Conservation (phyloP, 495 filamentous ascomycete genomes). For the Neurospora sp. region DNA sequence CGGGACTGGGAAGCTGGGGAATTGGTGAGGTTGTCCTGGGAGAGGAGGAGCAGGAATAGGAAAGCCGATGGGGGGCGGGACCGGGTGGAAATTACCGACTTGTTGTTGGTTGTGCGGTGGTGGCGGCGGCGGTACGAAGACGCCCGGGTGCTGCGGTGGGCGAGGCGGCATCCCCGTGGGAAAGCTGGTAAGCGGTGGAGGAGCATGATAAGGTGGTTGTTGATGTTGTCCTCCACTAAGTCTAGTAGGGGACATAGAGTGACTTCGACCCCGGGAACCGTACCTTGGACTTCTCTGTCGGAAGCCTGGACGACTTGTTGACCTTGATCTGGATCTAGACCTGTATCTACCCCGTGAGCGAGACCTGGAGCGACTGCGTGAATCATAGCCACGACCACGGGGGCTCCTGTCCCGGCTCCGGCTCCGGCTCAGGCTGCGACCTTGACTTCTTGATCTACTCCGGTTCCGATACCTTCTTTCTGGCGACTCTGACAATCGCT, state of each 20-base stretch:
- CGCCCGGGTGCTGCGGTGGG: background rate
- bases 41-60: constrained; percentile 8
- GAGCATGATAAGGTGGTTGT: background rate
- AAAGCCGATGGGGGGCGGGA: background rate
- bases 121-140: background rate
- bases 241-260: background rate
- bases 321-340: constrained; percentile 32
- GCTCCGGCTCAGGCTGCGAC: constrained; percentile 30
- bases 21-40: constrained; percentile 15
- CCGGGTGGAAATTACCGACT: background rate
- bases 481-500: constrained; percentile 13
- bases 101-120: background rate
- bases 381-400: background rate
- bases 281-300: constrained; percentile 15
- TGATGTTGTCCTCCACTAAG: background rate
- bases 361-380: constrained; percentile 5
- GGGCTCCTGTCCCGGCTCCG: constrained; percentile 10
- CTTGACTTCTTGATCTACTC: constrained; percentile 8
- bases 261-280: background rate
- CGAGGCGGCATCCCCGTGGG: background rate
- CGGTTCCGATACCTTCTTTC: background rate
- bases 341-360: constrained; percentile 23
- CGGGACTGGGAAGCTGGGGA: constrained; percentile 16
- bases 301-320: constrained; percentile 18
- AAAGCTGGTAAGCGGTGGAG: background rate